phyloP scores from a whole-genome alignment of 2,329 filamentous ascomycete genomes.

The Trichoderma sp. region DNA sequence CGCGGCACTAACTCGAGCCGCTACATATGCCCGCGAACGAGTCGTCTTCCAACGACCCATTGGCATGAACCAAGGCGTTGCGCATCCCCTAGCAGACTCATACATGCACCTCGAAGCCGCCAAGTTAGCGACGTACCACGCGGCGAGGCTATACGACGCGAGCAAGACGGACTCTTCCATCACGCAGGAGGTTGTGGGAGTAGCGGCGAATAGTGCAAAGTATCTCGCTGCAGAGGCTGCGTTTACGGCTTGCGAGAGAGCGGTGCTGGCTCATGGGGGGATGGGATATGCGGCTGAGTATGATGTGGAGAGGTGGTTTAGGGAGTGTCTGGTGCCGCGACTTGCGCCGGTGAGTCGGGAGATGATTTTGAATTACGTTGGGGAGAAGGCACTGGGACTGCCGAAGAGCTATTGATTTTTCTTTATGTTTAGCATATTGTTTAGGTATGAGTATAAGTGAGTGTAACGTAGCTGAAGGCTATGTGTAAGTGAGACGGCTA shows the following conservation, averaged over 20 bases:
- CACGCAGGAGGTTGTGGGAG: conserved; percentile 55
- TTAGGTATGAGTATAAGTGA: neutral
- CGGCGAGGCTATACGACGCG: conserved; percentile 59
- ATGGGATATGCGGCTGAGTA: conserved; percentile 66
- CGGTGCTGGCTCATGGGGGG: conserved; percentile 57
- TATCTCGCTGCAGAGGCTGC: conserved; percentile 66
- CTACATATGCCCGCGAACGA: conserved; percentile 63
- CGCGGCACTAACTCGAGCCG: conserved; percentile 61
- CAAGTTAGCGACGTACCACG: conserved; percentile 64
- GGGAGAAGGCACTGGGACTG: conserved; percentile 63
- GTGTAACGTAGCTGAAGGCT: neutral
- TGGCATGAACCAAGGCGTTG: conserved; percentile 63
- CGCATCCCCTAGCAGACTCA: conserved; percentile 63
- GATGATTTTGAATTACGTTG: conserved; percentile 74
- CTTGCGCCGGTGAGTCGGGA: conserved; percentile 65
- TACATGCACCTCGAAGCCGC: conserved; percentile 65
- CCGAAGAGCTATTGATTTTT: conserved; percentile 61
- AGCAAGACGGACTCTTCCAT: conserved; percentile 50
- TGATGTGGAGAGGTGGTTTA: conserved; percentile 62
- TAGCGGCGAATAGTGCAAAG: conserved; percentile 68
- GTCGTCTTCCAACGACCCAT: conserved; percentile 64
- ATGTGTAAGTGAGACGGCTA: neutral
- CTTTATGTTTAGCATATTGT: neutral
- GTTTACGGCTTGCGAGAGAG: conserved; percentile 60
- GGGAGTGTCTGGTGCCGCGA: conserved; percentile 63